Evolutionary conservation across 2,329 filamentous ascomycete species (phyloP).

Genomic region (Neospermospora avenae): DNA sequence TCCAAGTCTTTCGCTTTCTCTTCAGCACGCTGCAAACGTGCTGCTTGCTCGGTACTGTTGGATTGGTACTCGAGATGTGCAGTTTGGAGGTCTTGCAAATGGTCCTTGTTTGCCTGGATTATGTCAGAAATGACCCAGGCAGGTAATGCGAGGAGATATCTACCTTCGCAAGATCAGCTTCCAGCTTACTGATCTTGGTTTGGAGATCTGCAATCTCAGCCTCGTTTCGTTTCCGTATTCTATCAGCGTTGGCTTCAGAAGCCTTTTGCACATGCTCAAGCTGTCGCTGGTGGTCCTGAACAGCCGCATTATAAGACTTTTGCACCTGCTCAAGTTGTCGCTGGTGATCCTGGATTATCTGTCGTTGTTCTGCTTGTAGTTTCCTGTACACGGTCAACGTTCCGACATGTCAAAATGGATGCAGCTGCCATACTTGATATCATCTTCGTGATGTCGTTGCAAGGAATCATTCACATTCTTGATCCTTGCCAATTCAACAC

Average conservation of each 20-base stretch:
- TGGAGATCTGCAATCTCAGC: constrained; percentile 62
- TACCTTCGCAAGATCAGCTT: constrained; percentile 61
- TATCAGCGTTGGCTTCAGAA: constrained; percentile 48
- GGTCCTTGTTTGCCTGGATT: constrained; percentile 55
- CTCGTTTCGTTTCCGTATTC: constrained; percentile 48
- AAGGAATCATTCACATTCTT: constrained; percentile 62
- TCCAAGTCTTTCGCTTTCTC: constrained; percentile 45
- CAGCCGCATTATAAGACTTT: constrained; percentile 42
- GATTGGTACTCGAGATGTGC: constrained; percentile 48
- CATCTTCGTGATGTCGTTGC: constrained; percentile 66
- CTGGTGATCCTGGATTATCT: constrained; percentile 34
- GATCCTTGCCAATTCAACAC: constrained; percentile 48
- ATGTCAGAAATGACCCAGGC: constrained; percentile 14
- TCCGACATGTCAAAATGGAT: background rate
- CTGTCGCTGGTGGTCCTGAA: constrained; percentile 38
- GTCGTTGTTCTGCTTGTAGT: constrained; percentile 35
- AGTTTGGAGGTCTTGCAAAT: constrained; percentile 56
- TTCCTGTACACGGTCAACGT: constrained; percentile 30
- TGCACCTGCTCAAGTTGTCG: constrained; percentile 47
- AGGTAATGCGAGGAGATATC: constrained; percentile 11
- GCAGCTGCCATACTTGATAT: constrained; percentile 47
- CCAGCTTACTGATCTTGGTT: constrained; percentile 56
- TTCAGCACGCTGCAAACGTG: constrained; percentile 31
- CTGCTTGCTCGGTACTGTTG: constrained; percentile 36
- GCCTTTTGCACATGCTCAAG: constrained; percentile 47